Conservation (phyloP, 805 yeast species). For the Lipomyces orientalis region DNA sequence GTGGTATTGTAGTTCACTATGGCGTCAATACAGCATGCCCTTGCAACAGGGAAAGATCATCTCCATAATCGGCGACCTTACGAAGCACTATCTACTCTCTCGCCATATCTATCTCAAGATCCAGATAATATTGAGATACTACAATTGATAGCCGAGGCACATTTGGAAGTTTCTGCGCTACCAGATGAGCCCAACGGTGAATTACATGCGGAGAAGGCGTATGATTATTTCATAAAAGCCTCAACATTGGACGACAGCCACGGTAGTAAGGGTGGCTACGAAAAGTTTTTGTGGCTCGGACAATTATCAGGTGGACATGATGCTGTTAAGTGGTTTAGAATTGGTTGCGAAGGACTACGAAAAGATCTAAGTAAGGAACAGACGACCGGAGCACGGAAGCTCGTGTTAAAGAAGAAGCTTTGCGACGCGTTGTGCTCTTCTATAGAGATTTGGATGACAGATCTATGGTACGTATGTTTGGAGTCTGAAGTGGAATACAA, state of each 20-base stretch:
- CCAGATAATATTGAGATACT: slow-evolving; percentile 42
- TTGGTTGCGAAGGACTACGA: slow-evolving; percentile 64
- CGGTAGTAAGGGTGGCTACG: slow-evolving; percentile 66
- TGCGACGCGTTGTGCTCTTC: slow-evolving; percentile 80
- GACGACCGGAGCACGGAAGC: slow-evolving; percentile 36
- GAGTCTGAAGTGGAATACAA: neutral
- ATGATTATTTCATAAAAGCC: slow-evolving; percentile 54
- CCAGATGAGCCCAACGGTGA: slow-evolving; percentile 15
- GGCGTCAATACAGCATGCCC: slow-evolving; percentile 9
- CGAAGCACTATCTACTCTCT: slow-evolving; percentile 18
- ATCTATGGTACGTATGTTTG: slow-evolving; percentile 32
- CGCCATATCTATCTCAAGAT: neutral
- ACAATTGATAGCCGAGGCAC: slow-evolving; percentile 68
- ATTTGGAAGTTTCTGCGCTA: slow-evolving; percentile 69
- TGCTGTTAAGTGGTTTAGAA: slow-evolving; percentile 67
- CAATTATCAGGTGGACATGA: slow-evolving; percentile 84
- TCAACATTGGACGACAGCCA: slow-evolving; percentile 21
- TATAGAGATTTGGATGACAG: slow-evolving; percentile 67
- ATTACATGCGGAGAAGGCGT: slow-evolving; percentile 73
- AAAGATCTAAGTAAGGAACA: slow-evolving; percentile 45
- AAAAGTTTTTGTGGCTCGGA: slow-evolving; percentile 87
- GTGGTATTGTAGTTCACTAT: neutral
- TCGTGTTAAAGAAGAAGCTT: slow-evolving; percentile 59
- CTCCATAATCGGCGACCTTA: slow-evolving; percentile 16
- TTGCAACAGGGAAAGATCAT: slow-evolving; percentile 13